Percentiles rank a stretch among this genome's conserved stretches.
phyloP scores from a whole-genome alignment of 768 basidiomycete species.

The Lentinula lateritia region DNA sequence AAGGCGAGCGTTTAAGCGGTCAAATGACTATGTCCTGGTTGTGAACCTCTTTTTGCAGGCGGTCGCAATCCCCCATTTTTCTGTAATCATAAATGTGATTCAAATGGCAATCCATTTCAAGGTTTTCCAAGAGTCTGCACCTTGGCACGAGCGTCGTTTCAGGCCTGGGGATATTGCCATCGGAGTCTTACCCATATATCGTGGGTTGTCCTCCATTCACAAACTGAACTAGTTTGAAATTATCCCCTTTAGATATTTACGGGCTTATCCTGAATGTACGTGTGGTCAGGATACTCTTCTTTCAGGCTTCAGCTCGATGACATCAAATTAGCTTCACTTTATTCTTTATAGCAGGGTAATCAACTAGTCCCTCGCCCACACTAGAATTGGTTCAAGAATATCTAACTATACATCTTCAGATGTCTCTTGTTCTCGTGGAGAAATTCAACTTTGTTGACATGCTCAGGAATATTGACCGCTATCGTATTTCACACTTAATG shows the following conservation, averaged over 20 bases:
- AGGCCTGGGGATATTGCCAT: conserved; percentile 56
- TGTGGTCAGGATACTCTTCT: not conserved
- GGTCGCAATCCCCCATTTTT: conserved; percentile 55
- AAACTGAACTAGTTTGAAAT: not conserved
- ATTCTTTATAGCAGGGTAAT: conserved; percentile 50
- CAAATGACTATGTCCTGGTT: not conserved
- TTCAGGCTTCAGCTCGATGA: not conserved
- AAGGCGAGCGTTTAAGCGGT: conserved; percentile 38
- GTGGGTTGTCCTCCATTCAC: conserved; percentile 27
- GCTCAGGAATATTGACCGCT: conserved; percentile 52
- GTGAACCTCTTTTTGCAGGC: conserved; percentile 28
- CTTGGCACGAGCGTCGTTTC: conserved; percentile 45
- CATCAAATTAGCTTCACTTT: conserved; percentile 44
- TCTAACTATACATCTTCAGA: conserved; percentile 17
- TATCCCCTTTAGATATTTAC: conserved; percentile 45
- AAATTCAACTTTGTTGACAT: conserved; percentile 61
- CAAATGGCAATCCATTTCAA: conserved; percentile 51
- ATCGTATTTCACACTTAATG: conserved; percentile 54
- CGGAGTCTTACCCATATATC: conserved; percentile 58
- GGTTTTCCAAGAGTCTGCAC: conserved; percentile 37
- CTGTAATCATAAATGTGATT: conserved; percentile 57
- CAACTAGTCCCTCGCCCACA: not conserved
- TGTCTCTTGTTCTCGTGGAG: conserved; percentile 52
- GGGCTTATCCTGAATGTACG: conserved; percentile 56
- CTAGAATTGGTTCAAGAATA: not conserved